Percentiles rank a stretch among this genome's conserved stretches.
phyloP scores from a whole-genome alignment of 345 rosid species.

The Salix udensis region DNA sequence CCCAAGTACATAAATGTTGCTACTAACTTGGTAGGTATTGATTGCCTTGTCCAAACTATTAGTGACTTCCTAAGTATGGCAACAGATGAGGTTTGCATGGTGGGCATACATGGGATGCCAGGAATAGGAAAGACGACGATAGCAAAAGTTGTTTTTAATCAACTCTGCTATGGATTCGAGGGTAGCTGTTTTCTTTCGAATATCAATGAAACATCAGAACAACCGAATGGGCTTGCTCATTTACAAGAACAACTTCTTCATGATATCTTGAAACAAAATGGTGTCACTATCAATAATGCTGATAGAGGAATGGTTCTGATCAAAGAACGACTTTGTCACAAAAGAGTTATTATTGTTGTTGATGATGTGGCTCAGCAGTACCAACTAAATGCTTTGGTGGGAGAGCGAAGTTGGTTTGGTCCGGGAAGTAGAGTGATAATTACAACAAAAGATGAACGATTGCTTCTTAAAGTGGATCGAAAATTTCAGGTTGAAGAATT shows the following conservation, averaged over 20 bases:
- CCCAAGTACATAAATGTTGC: background rate
- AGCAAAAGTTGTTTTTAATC: background rate
- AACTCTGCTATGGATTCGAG: background rate
- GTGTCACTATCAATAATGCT: too few relatives aligned
- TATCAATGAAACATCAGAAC: background rate
- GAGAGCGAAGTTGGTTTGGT: too few relatives aligned
- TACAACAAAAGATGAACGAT: too few relatives aligned
- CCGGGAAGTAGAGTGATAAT: too few relatives aligned
- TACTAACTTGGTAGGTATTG: background rate
- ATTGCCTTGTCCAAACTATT: background rate
- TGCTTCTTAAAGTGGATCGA: too few relatives aligned
- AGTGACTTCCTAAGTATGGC: constrained; percentile 1
- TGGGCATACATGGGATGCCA: background rate
- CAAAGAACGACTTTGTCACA: too few relatives aligned
- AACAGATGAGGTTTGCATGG: background rate
- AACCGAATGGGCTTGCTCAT: background rate
- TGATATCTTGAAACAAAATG: too few relatives aligned
- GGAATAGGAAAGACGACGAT: background rate
- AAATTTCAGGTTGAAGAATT: background rate
- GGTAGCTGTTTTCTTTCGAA: background rate
- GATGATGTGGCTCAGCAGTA: too few relatives aligned
- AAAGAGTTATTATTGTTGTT: too few relatives aligned
- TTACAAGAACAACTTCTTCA: too few relatives aligned
- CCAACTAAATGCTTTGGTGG: too few relatives aligned
- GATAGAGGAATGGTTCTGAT: too few relatives aligned